These are phyloP conservation scores for Penicillium sp. DNA, from an alignment of 2,329 filamentous ascomycete species.

Conservation along the genomic window DNA sequence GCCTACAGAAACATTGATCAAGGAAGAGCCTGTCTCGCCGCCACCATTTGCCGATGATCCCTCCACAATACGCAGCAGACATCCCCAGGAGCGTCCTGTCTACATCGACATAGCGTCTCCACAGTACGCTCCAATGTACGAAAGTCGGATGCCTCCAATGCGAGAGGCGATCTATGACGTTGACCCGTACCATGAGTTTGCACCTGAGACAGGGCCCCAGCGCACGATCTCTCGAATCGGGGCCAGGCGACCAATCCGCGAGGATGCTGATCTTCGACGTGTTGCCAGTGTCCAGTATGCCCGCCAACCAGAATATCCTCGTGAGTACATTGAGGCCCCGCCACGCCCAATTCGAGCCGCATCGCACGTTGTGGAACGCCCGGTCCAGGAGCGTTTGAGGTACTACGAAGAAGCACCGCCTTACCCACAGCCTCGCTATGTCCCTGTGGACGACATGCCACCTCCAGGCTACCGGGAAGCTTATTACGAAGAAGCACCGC, in stretches of 20 bases:
- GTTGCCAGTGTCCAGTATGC: conserved; percentile 51
- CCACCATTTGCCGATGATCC: conserved; percentile 54
- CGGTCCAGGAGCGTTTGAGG: conserved; percentile 37
- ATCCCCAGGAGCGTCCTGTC: conserved; percentile 46
- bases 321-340: conserved; percentile 50
- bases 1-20: conserved; percentile 57
- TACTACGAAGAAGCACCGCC: conserved; percentile 44
- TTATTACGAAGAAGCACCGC: conserved; percentile 48
- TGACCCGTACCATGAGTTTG: conserved; percentile 36
- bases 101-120: conserved; percentile 51
- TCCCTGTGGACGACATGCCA: conserved; percentile 40
- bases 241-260: conserved; percentile 39
- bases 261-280: conserved; percentile 49
- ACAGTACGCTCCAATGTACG: conserved; percentile 38
- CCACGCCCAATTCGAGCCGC: conserved; percentile 39
- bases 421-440: conserved; percentile 35
- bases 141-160: conserved; percentile 34
- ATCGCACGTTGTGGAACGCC: conserved; percentile 45
- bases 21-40: conserved; percentile 64
- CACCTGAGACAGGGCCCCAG: conserved; percentile 35
- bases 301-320: conserved; percentile 43
- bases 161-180: conserved; percentile 38
- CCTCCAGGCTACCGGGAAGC: conserved; percentile 40
- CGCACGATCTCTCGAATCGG: conserved; percentile 45
- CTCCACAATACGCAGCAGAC: conserved; percentile 37